Base-by-base conservation (phyloP, 331 rosid genomes). In the Dryas integrifolia region DNA sequence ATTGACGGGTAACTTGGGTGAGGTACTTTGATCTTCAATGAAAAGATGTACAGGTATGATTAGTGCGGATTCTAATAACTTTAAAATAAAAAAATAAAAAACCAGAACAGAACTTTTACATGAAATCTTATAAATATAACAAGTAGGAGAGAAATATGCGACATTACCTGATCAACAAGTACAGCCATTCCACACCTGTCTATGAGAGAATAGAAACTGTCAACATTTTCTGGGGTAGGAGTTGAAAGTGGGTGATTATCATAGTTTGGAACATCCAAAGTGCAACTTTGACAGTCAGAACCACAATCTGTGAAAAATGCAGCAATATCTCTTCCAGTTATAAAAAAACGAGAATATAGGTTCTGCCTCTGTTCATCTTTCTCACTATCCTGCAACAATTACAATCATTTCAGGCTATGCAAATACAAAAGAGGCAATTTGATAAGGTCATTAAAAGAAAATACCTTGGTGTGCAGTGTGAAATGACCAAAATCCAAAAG, bases 111-210 rank as follows among this genome's bases (percentile, higher is more conserved):
- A 58, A 65, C 30, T 61, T 48, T 13, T 5, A 69, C 16, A 24
- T 58, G 35, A 35, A 72, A 56, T 8, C 72, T 6, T 67, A 46
- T 26, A 55, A n/a, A 21, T 41, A 26, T 45, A 69, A 16, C 15
- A 56, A 76, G 43, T 10, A 55, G 14, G 24, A 62, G 5, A 21
- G 8, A 9, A 39, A 52, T 13, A 67, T 53, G 14, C 26, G 24
- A 40, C 69, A 63, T 67, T 71, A 95, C 98, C 97, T 84, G 96
- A 76, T 95, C 91, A 70, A 92, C 93, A 72, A 95, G 88, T 41
- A 95, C 96, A 40, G 93, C 97, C 90, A 89, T 91, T 76, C 98
- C 98, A 88, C 93, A 91, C 82, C 95, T 86, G 83, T 95, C 98
- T 84, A 95, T 72, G n/a, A 95, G 88, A 72, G 95, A 78, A 81